Conservation (phyloP, 106 monocot genomes). For the Phalaenopsis equestris region DNA sequence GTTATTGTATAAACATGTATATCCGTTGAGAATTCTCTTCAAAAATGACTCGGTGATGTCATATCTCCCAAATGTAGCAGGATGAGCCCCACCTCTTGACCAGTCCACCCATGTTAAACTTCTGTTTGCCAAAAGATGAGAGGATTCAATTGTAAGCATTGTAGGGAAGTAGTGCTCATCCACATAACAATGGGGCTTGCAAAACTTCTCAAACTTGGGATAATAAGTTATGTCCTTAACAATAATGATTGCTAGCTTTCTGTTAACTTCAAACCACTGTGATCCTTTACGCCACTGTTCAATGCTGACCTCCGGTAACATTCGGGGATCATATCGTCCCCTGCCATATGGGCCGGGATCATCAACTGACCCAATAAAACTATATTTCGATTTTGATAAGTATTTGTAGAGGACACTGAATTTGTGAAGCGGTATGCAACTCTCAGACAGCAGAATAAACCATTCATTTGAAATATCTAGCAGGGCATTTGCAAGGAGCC, state of each 20-base stretch:
- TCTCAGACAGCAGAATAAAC: slow-evolving; percentile 16
- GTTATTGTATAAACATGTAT: slow-evolving; percentile 7
- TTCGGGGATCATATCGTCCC: slow-evolving; percentile 15
- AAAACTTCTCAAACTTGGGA: slow-evolving; percentile 13
- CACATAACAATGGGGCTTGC: slow-evolving; percentile 17
- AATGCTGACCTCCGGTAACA: slow-evolving; percentile 14
- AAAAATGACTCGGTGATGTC: slow-evolving; percentile 12
- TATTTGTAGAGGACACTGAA: slow-evolving; percentile 9
- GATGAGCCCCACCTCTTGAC: slow-evolving; percentile 22
- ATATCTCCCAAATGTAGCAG: slow-evolving; percentile 8
- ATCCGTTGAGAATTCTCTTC: neutral
- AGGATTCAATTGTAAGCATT: slow-evolving; percentile 13
- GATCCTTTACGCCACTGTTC: slow-evolving; percentile 19
- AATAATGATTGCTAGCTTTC: slow-evolving; percentile 5
- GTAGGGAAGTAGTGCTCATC: slow-evolving; percentile 21
- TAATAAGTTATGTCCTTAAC: slow-evolving; percentile 8
- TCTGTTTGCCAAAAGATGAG: slow-evolving; percentile 14
- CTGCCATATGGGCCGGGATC: slow-evolving; percentile 18
- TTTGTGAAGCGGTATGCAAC: slow-evolving; percentile 14
- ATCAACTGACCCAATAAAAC: slow-evolving; percentile 16
- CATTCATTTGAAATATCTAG: slow-evolving; percentile 20
- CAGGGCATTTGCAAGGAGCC: slow-evolving; percentile 16
- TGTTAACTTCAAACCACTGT: slow-evolving; percentile 17
- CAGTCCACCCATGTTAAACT: slow-evolving; percentile 15
- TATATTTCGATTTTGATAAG: slow-evolving; percentile 4